Evolutionary conservation across 306 rosid species (phyloP).

Genomic region (Ziziphus jujuba): DNA sequence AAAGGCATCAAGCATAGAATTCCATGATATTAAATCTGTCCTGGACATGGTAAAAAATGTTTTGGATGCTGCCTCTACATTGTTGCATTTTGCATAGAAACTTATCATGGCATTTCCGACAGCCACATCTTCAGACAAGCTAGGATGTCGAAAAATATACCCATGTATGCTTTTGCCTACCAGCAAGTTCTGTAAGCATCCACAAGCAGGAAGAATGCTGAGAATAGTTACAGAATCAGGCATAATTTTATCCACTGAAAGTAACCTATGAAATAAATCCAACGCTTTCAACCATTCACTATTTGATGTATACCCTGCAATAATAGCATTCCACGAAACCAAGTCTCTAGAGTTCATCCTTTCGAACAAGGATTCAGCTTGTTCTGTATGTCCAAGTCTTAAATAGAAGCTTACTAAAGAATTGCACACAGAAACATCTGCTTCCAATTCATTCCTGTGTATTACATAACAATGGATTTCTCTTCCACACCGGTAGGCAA

Average conservation of each 20-base stretch:
- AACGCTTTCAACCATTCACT: slow-evolving; percentile 77
- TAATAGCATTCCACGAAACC: slow-evolving; percentile 87
- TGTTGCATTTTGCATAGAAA: slow-evolving; percentile 70
- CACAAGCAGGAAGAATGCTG: slow-evolving; percentile 77
- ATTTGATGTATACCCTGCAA: slow-evolving; percentile 67
- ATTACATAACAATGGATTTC: slow-evolving; percentile 68
- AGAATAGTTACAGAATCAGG: slow-evolving; percentile 75
- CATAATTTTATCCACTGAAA: slow-evolving; percentile 30
- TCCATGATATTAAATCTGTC: slow-evolving; percentile 95
- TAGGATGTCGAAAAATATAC: slow-evolving; percentile 49
- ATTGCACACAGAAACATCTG: slow-evolving; percentile 64
- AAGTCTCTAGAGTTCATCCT: slow-evolving; percentile 70
- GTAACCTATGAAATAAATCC: slow-evolving; percentile 50
- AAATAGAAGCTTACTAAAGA: slow-evolving; percentile 78
- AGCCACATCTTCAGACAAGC: slow-evolving; percentile 47
- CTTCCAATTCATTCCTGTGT: slow-evolving; percentile 49
- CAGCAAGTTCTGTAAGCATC: slow-evolving; percentile 38
- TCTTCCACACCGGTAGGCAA: slow-evolving; percentile 57
- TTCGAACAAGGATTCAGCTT: slow-evolving; percentile 64
- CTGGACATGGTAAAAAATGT: slow-evolving; percentile 49
- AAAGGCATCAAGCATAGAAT: slow-evolving; percentile 71
- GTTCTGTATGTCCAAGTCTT: slow-evolving; percentile 52
- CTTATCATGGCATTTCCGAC: slow-evolving; percentile 75
- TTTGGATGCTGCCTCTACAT: slow-evolving; percentile 46
- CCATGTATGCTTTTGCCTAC: slow-evolving; percentile 74